Evolutionary conservation across 768 basidiomycete genomes (phyloP).

Genomic region (Clavaria fumosa): DNA sequence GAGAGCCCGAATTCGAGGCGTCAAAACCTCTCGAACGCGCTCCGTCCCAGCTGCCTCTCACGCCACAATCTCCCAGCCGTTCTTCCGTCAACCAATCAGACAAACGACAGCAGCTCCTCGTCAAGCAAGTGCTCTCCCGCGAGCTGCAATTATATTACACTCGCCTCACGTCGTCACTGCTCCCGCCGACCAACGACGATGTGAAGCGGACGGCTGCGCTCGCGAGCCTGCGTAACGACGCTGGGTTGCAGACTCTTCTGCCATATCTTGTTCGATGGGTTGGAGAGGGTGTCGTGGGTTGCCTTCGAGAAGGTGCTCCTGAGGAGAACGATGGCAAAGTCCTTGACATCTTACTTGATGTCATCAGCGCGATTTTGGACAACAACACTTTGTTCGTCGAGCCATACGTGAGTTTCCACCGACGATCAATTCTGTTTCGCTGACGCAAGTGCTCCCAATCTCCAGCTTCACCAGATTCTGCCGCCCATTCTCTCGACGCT

Average conservation of each 20-base stretch:
- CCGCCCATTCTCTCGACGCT: slow-evolving; percentile 87
- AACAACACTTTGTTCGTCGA: slow-evolving; percentile 88
- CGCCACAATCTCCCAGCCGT: slow-evolving; percentile 8
- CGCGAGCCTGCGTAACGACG: slow-evolving; percentile 77
- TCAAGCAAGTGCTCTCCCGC: slow-evolving; percentile 83
- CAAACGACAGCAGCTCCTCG: slow-evolving; percentile 46
- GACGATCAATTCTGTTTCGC: neutral
- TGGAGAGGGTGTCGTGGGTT: slow-evolving; percentile 67
- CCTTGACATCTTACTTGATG: slow-evolving; percentile 73
- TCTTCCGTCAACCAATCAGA: slow-evolving; percentile 10
- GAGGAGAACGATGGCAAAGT: slow-evolving; percentile 51
- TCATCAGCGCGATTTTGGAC: slow-evolving; percentile 69
- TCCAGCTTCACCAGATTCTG: slow-evolving; percentile 85
- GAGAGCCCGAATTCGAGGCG: slow-evolving; percentile 24
- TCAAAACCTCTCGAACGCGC: slow-evolving; percentile 2
- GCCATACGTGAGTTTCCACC: slow-evolving; percentile 64
- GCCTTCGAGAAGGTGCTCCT: slow-evolving; percentile 39
- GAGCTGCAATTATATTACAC: slow-evolving; percentile 93
- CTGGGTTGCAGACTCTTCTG: slow-evolving; percentile 79
- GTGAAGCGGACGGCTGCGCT: slow-evolving; percentile 79
- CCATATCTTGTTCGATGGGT: slow-evolving; percentile 95
- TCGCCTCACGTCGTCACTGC: slow-evolving; percentile 70
- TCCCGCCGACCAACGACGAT: slow-evolving; percentile 56
- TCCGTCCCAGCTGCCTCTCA: slow-evolving; percentile 3
- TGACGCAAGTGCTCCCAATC: slow-evolving; percentile 3